Conservation (phyloP, 140 eudicot genomes). For the Senecio squalidus region DNA sequence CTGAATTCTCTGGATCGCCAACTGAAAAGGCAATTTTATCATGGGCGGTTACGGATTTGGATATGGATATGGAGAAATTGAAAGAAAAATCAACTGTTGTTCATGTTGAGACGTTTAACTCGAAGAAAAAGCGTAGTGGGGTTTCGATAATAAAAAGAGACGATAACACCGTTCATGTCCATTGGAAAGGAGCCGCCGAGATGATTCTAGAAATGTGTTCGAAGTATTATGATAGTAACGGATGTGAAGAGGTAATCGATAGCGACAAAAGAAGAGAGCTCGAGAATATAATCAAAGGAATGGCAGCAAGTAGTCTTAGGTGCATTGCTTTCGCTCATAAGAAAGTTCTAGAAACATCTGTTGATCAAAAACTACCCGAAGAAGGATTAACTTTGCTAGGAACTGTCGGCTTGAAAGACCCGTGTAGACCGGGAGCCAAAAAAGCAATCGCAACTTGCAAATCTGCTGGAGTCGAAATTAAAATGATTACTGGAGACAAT, state of each 20-base stretch:
- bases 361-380: conserved; percentile 31
- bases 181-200: conserved; percentile 98
- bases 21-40: conserved; percentile 89
- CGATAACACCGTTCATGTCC: conserved; percentile 45
- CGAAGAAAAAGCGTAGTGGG: conserved; percentile 73
- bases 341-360: conserved; percentile 21
- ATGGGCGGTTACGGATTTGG: conserved; percentile 70
- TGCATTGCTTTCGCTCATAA: conserved; percentile 87
- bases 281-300: conserved; percentile 63
- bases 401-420: conserved; percentile 79
- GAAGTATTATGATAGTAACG: conserved; percentile 36
- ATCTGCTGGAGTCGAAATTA: conserved; percentile 67
- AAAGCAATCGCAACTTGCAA: conserved; percentile 67
- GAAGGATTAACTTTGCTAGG: conserved; percentile 57
- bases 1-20: conserved; percentile 74
- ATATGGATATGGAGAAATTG: conserved; percentile 61
- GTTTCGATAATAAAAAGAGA: conserved; percentile 33
- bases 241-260: conserved; percentile 28
- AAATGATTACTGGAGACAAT: conserved; percentile 95
- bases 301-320: conserved; percentile 93
- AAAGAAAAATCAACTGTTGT: conserved; percentile 42
- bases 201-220: conserved; percentile 72
- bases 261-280: conserved; percentile 37
- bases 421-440: conserved; percentile 73
- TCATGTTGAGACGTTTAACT: conserved; percentile 79